Conservation (phyloP, 305 asterid genomes). For the Fraxinus angustifolia region DNA sequence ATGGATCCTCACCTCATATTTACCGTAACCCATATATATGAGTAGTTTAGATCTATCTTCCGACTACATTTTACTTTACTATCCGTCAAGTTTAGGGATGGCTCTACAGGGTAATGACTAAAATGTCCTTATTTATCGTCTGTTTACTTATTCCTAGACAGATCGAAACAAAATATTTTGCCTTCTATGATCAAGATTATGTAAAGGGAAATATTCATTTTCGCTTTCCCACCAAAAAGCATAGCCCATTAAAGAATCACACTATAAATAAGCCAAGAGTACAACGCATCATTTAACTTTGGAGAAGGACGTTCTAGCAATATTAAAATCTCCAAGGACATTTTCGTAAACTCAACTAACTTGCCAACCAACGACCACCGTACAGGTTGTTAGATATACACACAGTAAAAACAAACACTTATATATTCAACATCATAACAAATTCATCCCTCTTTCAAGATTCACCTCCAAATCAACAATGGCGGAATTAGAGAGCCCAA, state of each 20-base stretch:
- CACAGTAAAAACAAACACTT: background rate
- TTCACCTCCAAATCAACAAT: conserved; percentile 1
- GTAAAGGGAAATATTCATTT: background rate
- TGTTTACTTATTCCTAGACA: too few relatives aligned
- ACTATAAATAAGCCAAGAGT: background rate
- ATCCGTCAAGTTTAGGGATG: too few relatives aligned
- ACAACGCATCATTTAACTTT: background rate
- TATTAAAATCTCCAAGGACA: background rate
- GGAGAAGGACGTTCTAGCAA: background rate
- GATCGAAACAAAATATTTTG: background rate
- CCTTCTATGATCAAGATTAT: background rate
- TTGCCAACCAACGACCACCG: background rate
- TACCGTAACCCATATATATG: too few relatives aligned
- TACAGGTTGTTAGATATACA: background rate
- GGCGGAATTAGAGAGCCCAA: conserved; percentile 17
- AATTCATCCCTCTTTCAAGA: background rate
- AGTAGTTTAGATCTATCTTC: too few relatives aligned
- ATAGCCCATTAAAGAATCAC: background rate
- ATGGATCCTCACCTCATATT: too few relatives aligned
- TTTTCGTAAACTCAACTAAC: background rate
- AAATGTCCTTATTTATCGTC: too few relatives aligned
- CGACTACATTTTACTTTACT: too few relatives aligned
- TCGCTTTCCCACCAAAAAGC: background rate
- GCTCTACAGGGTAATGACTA: too few relatives aligned
- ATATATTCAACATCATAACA: background rate